phyloP scores from a whole-genome alignment of 331 rosid genomes.

The Quercus lobata region DNA sequence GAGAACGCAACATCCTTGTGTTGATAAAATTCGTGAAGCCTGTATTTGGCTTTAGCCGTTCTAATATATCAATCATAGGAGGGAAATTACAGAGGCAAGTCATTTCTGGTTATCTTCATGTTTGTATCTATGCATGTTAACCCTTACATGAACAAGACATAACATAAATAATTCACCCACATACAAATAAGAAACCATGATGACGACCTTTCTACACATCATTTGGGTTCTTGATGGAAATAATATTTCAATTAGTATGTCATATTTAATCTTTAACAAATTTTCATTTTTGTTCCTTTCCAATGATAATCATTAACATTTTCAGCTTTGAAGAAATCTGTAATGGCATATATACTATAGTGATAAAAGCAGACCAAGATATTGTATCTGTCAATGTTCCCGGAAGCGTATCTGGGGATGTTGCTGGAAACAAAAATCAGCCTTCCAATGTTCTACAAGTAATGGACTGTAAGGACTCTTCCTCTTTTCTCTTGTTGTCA shows the following conservation, averaged over 20 bases:
- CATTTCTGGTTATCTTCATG: neutral
- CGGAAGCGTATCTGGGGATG: conserved; percentile 58
- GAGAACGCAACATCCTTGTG: conserved; percentile 48
- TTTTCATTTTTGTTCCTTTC: conserved; percentile 14
- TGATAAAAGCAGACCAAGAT: conserved; percentile 50
- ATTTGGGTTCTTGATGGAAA: neutral
- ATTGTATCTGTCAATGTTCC: conserved; percentile 60
- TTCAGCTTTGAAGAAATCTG: conserved; percentile 56
- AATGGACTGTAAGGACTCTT: conserved; percentile 44
- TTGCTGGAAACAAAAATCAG: conserved; percentile 80
- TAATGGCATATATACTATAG: conserved; percentile 48
- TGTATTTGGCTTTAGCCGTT: conserved; percentile 68
- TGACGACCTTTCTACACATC: neutral
- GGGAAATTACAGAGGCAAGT: conserved; percentile 68
- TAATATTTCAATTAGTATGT: neutral
- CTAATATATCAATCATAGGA: conserved; percentile 61
- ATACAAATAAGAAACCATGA: neutral
- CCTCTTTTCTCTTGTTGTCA: too few relatives aligned
- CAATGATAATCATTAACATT: conserved; percentile 14
- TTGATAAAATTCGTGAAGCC: conserved; percentile 60
- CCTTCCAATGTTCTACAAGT: conserved; percentile 86
- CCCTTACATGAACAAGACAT: neutral
- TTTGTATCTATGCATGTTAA: neutral
- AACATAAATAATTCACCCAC: neutral
- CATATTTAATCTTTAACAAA: neutral